Percentiles rank a stretch among this genome's conserved stretches.
phyloP scores from a whole-genome alignment of 164 flowering plant genomes.

The Sextonia rubra region DNA sequence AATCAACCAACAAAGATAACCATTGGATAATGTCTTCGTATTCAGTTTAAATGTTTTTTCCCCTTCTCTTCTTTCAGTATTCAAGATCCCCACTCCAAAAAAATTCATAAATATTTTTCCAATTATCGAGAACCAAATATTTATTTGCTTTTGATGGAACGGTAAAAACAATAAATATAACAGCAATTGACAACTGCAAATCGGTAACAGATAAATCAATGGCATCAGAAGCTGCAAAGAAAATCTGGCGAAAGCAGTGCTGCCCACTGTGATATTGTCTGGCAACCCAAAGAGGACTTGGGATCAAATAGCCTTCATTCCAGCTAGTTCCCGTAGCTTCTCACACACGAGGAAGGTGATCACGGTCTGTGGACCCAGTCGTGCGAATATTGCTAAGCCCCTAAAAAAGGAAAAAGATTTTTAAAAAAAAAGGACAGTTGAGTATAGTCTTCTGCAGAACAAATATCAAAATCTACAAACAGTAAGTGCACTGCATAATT shows the following conservation, averaged over 20 bases:
- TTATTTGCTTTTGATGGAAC: not conserved
- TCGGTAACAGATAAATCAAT: not conserved
- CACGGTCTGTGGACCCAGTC: constrained; percentile 85
- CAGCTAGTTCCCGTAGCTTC: constrained; percentile 73
- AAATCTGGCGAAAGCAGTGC: not conserved
- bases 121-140: no score
- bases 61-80: not conserved
- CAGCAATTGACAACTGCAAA: not conserved
- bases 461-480: not conserved
- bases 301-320: constrained; percentile 61
- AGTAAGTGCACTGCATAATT: not conserved
- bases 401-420: constrained; percentile 24
- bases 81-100: no score
- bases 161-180: no score
- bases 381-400: constrained; percentile 76
- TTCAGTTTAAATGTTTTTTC: not conserved
- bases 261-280: not conserved
- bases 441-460: not conserved
- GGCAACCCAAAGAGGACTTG: not conserved
- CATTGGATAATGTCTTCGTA: not conserved
- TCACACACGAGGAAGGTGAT: constrained; percentile 82
- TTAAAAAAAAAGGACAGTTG: not conserved
- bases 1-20: not conserved
- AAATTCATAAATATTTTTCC: no score
- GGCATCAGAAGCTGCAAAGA: not conserved